phyloP scores from a whole-genome alignment of 2,329 filamentous ascomycete genomes.

The Colletotrichum sidae region DNA sequence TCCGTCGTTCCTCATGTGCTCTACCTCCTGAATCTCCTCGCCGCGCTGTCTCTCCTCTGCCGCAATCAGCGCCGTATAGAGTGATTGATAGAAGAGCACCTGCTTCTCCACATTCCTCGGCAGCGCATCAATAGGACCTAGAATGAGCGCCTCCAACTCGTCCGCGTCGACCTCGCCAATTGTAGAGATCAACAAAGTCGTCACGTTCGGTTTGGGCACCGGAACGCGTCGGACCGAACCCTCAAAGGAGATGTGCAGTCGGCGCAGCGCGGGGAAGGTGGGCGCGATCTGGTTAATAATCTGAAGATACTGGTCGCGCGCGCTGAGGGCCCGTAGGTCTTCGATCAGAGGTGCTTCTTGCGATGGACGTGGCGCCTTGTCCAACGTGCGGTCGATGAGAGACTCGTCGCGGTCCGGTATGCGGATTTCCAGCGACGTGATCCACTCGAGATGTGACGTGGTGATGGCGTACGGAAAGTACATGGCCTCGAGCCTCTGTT shows the following conservation, averaged over 20 bases:
- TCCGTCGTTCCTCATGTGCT: constrained; percentile 31
- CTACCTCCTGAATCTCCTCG: constrained; percentile 28
- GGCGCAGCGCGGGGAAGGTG: constrained; percentile 33
- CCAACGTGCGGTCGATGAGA: constrained; percentile 26
- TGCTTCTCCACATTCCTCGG: constrained; percentile 24
- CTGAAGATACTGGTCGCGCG: constrained; percentile 28
- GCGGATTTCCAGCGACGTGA: constrained; percentile 37
- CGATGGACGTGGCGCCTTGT: constrained; percentile 24
- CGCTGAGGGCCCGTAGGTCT: constrained; percentile 17
- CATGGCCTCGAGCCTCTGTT: constrained; percentile 36
- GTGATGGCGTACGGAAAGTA: constrained; percentile 32
- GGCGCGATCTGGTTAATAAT: constrained; percentile 25
- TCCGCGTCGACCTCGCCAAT: constrained; percentile 32
- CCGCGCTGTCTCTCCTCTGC: constrained; percentile 4
- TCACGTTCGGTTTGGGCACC: constrained; percentile 31
- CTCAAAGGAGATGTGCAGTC: constrained; percentile 36
- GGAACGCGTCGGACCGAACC: constrained; percentile 35
- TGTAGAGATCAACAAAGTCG: constrained; percentile 33
- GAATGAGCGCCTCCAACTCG: constrained; percentile 19
- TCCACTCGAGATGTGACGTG: constrained; percentile 26
- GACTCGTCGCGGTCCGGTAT: constrained; percentile 37
- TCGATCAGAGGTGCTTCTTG: constrained; percentile 13
- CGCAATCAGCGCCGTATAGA: constrained; percentile 30
- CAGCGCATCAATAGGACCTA: constrained; percentile 32
- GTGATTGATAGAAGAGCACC: constrained; percentile 34